Evolutionary conservation across 805 yeast genomes (phyloP), one percentile per base, ranked within the genome.

Genomic region (Starmerella apis): DNA sequence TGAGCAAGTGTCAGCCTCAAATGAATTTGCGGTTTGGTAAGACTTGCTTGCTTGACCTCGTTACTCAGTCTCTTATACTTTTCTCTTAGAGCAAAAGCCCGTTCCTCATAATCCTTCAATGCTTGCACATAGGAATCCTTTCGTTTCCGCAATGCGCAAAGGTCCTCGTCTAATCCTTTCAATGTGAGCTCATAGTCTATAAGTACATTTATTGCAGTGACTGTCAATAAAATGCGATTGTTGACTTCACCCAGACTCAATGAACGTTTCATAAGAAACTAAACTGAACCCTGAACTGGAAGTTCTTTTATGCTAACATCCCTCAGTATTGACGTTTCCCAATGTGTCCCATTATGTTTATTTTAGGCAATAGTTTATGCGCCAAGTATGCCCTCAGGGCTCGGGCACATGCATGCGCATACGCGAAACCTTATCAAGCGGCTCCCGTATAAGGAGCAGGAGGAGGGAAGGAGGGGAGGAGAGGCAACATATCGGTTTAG

Each of bases 171-270:
- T 19, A 41, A 13, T 10, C 18, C 44, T 4, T 41, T 7, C 3
- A 41, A 32, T 4, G 7, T 5, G 4, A 46, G 41, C 20, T 46
- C 48, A 33, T 19, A 5, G n/a, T 46, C 48, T 3, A 47, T 32
- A 4, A 30, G 31, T 6, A 16, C 4, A 18, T 47, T 47, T 22
- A 47, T 39, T n/a, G 41, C 43, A 2, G 18, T 18, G 7, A 47
- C 45, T 1, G 41, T 16, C 20, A 23, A 18, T 7, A 18, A 19
- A 47, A 39, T 38, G 10, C 45, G 32, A 18, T 31, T 22, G 31
- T 24, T 23, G 23, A 41, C n/a, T 25, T 41, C 44, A 5, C 44
- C 44, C 2, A 41, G 33, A 27, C 24, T 41, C n/a, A 41, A n/a
- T 8, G 44, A 6, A n/a, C 22, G 32, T 11, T 24, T 41, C 31